Conservation (phyloP, 306 rosid genomes). For the Cyclanthera cordifolia region DNA sequence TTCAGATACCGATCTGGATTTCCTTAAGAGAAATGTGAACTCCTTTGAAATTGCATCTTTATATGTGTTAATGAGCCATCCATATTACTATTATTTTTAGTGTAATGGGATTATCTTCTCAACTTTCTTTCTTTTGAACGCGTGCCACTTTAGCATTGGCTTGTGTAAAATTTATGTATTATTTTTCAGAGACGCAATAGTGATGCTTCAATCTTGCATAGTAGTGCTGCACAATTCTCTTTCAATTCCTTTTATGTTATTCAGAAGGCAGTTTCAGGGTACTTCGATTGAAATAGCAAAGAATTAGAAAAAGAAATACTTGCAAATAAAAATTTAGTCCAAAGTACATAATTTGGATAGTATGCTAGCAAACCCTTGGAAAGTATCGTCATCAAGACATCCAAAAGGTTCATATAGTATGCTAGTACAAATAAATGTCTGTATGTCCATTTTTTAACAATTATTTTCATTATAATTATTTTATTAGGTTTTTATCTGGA, state of each 20-base stretch:
- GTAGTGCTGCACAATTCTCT: conserved; percentile 9
- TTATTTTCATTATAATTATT: conserved; percentile 25
- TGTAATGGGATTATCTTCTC: not conserved
- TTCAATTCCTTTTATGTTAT: not conserved
- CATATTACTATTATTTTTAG: not conserved
- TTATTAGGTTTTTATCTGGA: conserved; percentile 79
- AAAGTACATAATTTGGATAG: not conserved
- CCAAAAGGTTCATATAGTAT: not conserved
- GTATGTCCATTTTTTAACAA: not conserved
- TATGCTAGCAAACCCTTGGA: not conserved
- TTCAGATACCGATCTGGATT: conserved; percentile 1
- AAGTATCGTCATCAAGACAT: not conserved
- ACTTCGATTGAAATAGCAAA: not conserved
- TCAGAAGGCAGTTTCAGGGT: conserved; percentile 1
- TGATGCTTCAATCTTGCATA: not conserved
- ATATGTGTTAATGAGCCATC: not conserved
- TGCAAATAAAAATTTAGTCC: not conserved
- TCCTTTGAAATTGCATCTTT: not conserved
- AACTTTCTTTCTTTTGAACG: not conserved
- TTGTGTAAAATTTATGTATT: not conserved
- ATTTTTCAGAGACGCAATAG: not conserved
- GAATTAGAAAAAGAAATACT: not conserved
- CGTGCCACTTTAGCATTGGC: not conserved
- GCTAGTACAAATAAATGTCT: not conserved
- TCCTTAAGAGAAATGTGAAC: conserved; percentile 16